These are phyloP conservation scores for Quercus aquifolioides DNA, from an alignment of 306 rosid species.

Conservation along the genomic window DNA sequence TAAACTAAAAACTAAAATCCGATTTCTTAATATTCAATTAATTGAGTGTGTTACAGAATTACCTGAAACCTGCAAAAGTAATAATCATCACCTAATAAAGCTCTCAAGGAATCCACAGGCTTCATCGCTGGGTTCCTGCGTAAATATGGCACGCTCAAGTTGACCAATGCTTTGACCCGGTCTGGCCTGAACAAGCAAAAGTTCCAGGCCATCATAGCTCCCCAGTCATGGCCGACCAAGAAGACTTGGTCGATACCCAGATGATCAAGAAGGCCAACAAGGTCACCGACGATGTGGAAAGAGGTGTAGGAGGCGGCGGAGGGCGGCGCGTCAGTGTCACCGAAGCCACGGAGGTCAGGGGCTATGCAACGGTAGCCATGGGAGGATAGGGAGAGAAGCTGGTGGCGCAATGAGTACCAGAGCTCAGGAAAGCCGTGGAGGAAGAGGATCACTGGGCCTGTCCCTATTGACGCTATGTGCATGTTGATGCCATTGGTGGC, in stretches of 20 bases:
- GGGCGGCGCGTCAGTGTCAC: constrained; percentile 68
- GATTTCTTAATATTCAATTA: too few species aligned
- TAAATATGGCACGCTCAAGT: constrained; percentile 42
- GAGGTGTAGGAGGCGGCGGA: constrained; percentile 46
- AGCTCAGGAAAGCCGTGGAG: constrained; percentile 75
- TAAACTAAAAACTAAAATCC: too few species aligned
- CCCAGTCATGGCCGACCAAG: constrained; percentile 72
- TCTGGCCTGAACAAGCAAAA: constrained; percentile 54
- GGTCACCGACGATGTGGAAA: constrained; percentile 55
- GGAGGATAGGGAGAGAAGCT: constrained; percentile 58
- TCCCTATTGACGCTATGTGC: constrained; percentile 67
- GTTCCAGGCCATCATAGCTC: constrained; percentile 61
- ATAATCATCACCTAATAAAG: constrained; percentile 48
- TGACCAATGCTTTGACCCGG: constrained; percentile 61
- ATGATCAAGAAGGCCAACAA: constrained; percentile 59
- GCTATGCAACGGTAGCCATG: constrained; percentile 70
- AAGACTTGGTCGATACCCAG: constrained; percentile 45
- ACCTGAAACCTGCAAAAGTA: constrained; percentile 74
- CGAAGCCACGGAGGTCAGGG: constrained; percentile 71
- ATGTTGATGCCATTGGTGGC: constrained; percentile 59
- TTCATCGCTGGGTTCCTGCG: constrained; percentile 38
- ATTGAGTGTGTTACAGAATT: neutral
- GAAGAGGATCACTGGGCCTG: constrained; percentile 58
- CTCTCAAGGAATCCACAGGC: constrained; percentile 25
- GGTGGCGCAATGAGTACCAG: constrained; percentile 79